Evolutionary conservation across 768 basidiomycete species (phyloP), one percentile per base, ranked within the genome.

Genomic region (Hypholoma sublateritium): DNA sequence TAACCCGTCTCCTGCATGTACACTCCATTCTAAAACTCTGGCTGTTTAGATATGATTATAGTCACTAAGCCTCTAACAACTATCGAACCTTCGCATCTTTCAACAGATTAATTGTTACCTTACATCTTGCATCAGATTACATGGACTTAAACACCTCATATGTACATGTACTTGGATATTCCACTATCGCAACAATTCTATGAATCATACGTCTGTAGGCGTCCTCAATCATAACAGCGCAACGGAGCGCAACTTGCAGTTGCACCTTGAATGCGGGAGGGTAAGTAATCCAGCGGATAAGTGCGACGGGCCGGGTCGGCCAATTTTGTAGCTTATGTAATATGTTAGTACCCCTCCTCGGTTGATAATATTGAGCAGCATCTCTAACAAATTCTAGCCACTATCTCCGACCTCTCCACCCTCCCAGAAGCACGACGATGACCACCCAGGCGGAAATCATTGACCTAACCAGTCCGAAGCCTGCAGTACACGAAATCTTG

Each of bases 1-100:
- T 69, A 69, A 44, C 74, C 68, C 55, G 70, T 60, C 61, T 17
- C 52, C 48, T 16, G 16, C 24, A 7, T 35, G 28, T 35, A 12
- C 9, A 34, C 17, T 45, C 8, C 42, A 16, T 14, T 7, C 39
- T 43, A 25, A 35, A 21, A 34, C 28, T 34, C 16, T 17, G 22
- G 32, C 36, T 34, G 22, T 43, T 14, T 32, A 49, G 54, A 42
- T 55, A 56, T 17, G 46, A 48, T 21, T 44, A 57, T 14, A 57
- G 47, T 34, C 47, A 50, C 41, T 48, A 55, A 22, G 39, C 5
- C 17, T 17, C 13, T 16, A 16, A 47, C 24, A 19, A 22, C 43
- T 44, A 44, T 44, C 13, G 5, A 44, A 13, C 13, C 19, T 9
- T 44, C 17, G 43, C 28, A 32, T 47, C 46, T 47, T 28, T 47